Conservation (phyloP, 2,329 filamentous ascomycete species). For the Fusarium beomiforme region DNA sequence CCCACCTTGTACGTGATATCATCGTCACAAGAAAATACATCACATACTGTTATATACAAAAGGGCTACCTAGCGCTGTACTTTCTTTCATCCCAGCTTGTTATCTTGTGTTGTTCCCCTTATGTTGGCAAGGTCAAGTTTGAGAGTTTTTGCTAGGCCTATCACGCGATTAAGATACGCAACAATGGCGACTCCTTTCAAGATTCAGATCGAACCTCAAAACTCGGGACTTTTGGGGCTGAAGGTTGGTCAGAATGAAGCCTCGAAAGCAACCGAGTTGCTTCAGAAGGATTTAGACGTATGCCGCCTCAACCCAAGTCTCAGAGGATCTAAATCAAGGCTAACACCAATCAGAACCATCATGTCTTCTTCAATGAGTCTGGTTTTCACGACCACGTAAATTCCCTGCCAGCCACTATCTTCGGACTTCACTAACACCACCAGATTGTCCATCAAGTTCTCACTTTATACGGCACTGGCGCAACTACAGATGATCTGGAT, state of each 20-base stretch:
- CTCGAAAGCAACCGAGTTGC: constrained; percentile 68
- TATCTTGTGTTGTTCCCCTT: background rate
- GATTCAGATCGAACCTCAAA: constrained; percentile 58
- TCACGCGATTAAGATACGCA: constrained; percentile 1
- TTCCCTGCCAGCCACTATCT: background rate
- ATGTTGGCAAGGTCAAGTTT: constrained; percentile 25
- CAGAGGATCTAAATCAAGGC: background rate
- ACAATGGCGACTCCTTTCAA: constrained; percentile 59
- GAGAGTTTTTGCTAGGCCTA: constrained; percentile 25
- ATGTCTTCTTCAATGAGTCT: constrained; percentile 81
- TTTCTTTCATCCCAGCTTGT: background rate
- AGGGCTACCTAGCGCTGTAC: background rate
- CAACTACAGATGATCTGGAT: constrained; percentile 67
- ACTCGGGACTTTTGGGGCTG: constrained; percentile 61
- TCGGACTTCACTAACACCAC: background rate
- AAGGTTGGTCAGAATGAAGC: constrained; percentile 68
- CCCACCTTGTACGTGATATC: constrained; percentile 15
- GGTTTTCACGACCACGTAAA: constrained; percentile 85
- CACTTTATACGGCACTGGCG: constrained; percentile 79
- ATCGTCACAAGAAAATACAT: background rate
- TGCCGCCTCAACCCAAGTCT: background rate
- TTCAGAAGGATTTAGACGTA: constrained; percentile 79
- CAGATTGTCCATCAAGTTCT: constrained; percentile 79
- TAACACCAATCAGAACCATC: constrained; percentile 56
- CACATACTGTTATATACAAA: background rate